A percentile compares a stretch with the other conserved stretches of the same genome.
These are phyloP conservation scores for Naumovozyma castellii DNA, from an alignment of 805 yeast genomes.

Conservation along the genomic window DNA sequence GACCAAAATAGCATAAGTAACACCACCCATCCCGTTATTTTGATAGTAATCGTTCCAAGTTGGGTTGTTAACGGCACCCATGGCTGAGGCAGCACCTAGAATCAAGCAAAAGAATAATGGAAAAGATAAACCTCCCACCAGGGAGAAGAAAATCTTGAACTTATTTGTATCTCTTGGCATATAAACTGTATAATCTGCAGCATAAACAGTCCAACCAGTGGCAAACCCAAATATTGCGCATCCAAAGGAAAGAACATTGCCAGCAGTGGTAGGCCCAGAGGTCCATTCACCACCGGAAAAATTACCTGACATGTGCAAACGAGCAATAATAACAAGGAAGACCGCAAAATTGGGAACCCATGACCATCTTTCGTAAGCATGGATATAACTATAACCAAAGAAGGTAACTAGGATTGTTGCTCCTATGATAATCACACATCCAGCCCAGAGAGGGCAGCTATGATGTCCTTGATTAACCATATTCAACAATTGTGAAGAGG, in stretches of 20 bases:
- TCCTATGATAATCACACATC: slow-evolving; percentile 60
- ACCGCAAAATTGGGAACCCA: slow-evolving; percentile 75
- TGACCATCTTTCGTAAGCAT: slow-evolving; percentile 70
- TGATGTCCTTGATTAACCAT: slow-evolving; percentile 51
- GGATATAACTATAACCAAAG: slow-evolving; percentile 79
- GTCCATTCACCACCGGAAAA: slow-evolving; percentile 44
- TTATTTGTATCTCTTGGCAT: slow-evolving; percentile 59
- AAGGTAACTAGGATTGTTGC: slow-evolving; percentile 65
- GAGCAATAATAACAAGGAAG: slow-evolving; percentile 68
- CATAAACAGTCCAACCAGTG: slow-evolving; percentile 91
- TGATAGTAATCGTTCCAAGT: slow-evolving; percentile 43
- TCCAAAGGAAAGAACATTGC: slow-evolving; percentile 69
- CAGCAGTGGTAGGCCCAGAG: slow-evolving; percentile 63
- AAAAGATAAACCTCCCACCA: slow-evolving; percentile 49
- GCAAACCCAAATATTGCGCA: slow-evolving; percentile 80
- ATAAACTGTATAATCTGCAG: slow-evolving; percentile 86
- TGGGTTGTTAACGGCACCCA: slow-evolving; percentile 44
- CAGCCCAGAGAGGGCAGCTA: slow-evolving; percentile 81
- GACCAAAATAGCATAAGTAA: slow-evolving; percentile 68
- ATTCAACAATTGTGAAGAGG: slow-evolving; percentile 74
- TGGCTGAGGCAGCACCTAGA: slow-evolving; percentile 78
- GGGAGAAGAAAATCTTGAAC: slow-evolving; percentile 50
- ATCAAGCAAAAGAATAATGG: slow-evolving; percentile 66
- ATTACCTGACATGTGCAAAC: slow-evolving; percentile 57
- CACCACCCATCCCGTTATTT: slow-evolving; percentile 62